phyloP scores from a whole-genome alignment of 345 rosid species.

The Trapa incisa region DNA sequence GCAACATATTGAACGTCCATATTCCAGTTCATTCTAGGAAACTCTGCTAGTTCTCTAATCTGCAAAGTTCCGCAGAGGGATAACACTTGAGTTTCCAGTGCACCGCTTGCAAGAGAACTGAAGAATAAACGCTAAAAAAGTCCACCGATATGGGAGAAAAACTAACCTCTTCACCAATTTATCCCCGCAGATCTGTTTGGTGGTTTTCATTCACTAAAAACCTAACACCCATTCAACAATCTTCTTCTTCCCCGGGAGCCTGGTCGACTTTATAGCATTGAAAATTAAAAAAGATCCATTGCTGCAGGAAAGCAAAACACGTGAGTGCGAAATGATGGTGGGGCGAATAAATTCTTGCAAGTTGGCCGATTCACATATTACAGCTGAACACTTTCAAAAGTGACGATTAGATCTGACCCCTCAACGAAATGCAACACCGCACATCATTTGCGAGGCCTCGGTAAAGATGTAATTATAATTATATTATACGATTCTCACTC shows the following conservation, averaged over 20 bases:
- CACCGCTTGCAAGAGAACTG: neutral
- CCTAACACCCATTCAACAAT: neutral
- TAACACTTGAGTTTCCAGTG: neutral
- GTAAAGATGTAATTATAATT: neutral
- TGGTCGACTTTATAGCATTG: neutral
- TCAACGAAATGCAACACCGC: neutral
- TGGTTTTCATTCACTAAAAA: neutral
- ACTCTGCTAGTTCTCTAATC: constrained; percentile 7
- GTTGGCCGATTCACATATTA: neutral
- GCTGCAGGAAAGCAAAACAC: neutral
- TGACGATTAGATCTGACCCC: neutral
- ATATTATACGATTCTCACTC: neutral
- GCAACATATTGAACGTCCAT: constrained; percentile 48
- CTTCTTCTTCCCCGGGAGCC: neutral
- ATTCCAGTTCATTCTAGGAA: constrained; percentile 48
- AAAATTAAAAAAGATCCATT: neutral
- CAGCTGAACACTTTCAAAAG: neutral
- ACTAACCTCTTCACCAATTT: neutral
- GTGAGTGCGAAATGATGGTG: neutral
- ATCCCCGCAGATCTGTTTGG: neutral
- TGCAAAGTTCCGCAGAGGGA: neutral
- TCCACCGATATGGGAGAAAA: neutral
- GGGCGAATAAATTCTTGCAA: neutral
- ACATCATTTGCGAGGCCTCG: neutral
- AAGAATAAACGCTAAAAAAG: neutral